Percentiles rank a stretch among this genome's conserved stretches.
phyloP scores from a whole-genome alignment of 257 asterid species.

The Solanum etuberosum region DNA sequence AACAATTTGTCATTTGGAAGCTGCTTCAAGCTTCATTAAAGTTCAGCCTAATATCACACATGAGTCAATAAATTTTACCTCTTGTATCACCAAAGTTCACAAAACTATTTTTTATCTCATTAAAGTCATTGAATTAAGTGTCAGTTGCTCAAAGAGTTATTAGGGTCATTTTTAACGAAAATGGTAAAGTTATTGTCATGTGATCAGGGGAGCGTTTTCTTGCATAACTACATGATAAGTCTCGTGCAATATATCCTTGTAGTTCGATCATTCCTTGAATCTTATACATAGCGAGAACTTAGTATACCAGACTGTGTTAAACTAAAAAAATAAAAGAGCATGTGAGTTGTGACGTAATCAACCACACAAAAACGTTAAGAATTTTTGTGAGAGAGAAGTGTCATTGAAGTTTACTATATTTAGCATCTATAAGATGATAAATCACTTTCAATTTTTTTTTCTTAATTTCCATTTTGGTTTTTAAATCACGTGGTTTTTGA shows the following conservation, averaged over 20 bases:
- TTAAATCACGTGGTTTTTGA: not conserved
- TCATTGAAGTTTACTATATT: not conserved
- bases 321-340: not conserved
- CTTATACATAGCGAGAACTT: rapidly evolving
- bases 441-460: not conserved
- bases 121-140: not conserved
- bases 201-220: rapidly evolving
- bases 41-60: not conserved
- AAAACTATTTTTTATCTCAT: not conserved
- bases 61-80: not conserved
- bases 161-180: not conserved
- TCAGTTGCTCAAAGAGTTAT: not conserved
- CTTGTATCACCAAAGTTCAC: not conserved
- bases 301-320: rapidly evolving
- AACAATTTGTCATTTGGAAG: not conserved
- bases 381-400: not conserved
- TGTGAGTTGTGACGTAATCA: not conserved
- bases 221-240: too few species aligned
- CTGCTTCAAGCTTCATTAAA: not conserved
- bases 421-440: not conserved
- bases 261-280: rapidly evolving
- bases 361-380: not conserved
- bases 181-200: not conserved
- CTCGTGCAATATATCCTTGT: not conserved
- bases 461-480: not conserved